Base-by-base conservation (phyloP, 2,329 filamentous ascomycete species). In the Tolypocladium ophioglossoides region DNA sequence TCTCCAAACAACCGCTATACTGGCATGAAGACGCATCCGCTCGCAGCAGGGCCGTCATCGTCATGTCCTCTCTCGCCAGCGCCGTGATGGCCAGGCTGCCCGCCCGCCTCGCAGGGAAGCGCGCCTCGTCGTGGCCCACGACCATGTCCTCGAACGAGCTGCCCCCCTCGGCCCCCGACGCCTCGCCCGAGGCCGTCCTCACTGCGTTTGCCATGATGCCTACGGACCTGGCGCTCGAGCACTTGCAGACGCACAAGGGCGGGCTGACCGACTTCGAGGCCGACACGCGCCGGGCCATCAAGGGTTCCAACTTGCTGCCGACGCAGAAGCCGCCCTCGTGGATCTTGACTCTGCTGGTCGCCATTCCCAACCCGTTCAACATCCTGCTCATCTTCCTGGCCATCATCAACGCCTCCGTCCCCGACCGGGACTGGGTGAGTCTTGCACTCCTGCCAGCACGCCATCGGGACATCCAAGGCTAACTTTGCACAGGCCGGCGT, bases 341-440 rank as follows among this genome's bases (percentile, higher is more conserved):
- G 62, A 58, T 63, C 47, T 53, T 62, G 52, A 62, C 63, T 8
- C 56, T 65, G 10, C 55, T 65, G n/a, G 58, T 53, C 40, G 58
- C 63, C 34, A 61, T 65, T 24, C 63, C 62, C 0, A 65, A 65
- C 44, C 60, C 63, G 0, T 65, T 65, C 56, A 65, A 65, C 30
- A 20, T 64, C 3, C 50, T 65, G 49, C 56, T 65, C 27, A 52
- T 58, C 9, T 57, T 59, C 52, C 52, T 65, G 35, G 63, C 63
- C 41, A 60, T 65, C 37, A 61, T 65, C 53, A 63, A 60, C 47
- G 57, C 58, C 37, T 54, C 61, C 1, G 58, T 62, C 18, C 62
- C 63, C 4, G 57, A 56, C 18, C 46, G 54, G 14, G 52, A 55
- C 16, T 60, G 54, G 54, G 58, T 60, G 55, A 40, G 57, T 52